Base-by-base conservation (phyloP, 805 yeast genomes). In the Zygoascus flipseniorum region DNA sequence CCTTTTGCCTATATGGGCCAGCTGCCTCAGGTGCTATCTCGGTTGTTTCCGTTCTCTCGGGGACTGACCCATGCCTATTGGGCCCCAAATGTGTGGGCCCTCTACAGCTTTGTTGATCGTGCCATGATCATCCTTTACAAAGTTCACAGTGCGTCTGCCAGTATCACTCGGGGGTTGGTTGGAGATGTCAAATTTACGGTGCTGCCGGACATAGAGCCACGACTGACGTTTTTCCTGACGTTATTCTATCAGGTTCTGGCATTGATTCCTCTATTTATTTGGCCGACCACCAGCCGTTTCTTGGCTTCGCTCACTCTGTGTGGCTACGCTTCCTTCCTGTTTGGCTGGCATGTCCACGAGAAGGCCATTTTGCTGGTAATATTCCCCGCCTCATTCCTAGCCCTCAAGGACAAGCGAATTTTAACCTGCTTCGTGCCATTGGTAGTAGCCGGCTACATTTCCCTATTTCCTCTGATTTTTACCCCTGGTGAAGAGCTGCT, bases 331-430 rank as follows among this genome's bases (percentile, higher is more conserved):
- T 86, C 96, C 1, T 93, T 87, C 64, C 70, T 93, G 48, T 93
- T 93, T 69, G 99, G 99, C 5, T 93, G 98, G 97, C 98, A 93
- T 65, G 99, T 93, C 23, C 99, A 93, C 71, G 99, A 93, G 69
- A 93, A 93, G 76, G 98, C 98, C 0, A 81, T 93, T n/a, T 76
- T 93, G 75, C 68, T 90, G 19, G 84, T 92, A 2, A 85, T 93
- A 8, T 79, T 93, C 59, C 99, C 99, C 1, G 82, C 88, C 67
- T 77, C 93, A 6, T 83, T 93, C 65, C 69, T 90, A 28, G 85
- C 83, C 2, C 75, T 82, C 13, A 74, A 78, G 41, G 96, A 89
- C 63, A 76, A 84, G 55, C 76, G 95, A 52, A 70, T 90, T 35
- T 69, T 90, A 44, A 77, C 81, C 5, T 78, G 92, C 0, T 93